Evolutionary conservation across 352 stramenopile genomes (phyloP), one percentile per base, ranked within the genome.

Genomic region (Pythium periplocum): DNA sequence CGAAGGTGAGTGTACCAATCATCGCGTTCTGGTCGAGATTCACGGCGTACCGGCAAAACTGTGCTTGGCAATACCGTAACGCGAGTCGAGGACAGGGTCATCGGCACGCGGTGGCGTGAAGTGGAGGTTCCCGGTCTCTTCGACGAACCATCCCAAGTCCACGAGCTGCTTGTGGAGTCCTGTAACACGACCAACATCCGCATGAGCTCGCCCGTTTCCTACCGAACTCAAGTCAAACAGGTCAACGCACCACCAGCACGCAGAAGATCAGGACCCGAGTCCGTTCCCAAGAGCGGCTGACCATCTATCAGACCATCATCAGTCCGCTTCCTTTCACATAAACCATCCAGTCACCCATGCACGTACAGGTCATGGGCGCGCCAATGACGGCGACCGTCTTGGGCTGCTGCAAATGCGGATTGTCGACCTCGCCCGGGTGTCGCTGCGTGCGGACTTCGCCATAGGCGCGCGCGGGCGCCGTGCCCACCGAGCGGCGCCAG

Each of bases 351-450:
- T 41, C 41, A 62, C 4, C 17, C 32, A 45, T 2, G 33, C 31
- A 55, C 75, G 40, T 66, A 94, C 84, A 85, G 7, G 83, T 95
- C 84, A 95, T 95, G 30, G 84, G 84, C n/a, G 82, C 84, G 61
- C 84, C 84, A 45, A 95, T 95, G 41, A 95, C 58, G 0, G 80
- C 68, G 40, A 91, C 84, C 0, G 84, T 93, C 51, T 87, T 73
- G 40, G 83, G 83, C 43, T 71, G 53, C 38, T 59, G 57, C 45
- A 94, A 54, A 49, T 75, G 49, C 51, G 71, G 59, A 61, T 88
- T 92, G 55, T 53, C 59, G 34, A 86, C 53, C 12, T 76, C 68
- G n/a, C 48, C 55, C 4, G 79, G 59, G 64, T 92, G 82, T 44
- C 71, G 54, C 51, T 91, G 79, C n/a, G 70, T 57, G 6, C 75